Conservation (phyloP, 2,329 filamentous ascomycete species). For the Fusarium brachygibbosum region DNA sequence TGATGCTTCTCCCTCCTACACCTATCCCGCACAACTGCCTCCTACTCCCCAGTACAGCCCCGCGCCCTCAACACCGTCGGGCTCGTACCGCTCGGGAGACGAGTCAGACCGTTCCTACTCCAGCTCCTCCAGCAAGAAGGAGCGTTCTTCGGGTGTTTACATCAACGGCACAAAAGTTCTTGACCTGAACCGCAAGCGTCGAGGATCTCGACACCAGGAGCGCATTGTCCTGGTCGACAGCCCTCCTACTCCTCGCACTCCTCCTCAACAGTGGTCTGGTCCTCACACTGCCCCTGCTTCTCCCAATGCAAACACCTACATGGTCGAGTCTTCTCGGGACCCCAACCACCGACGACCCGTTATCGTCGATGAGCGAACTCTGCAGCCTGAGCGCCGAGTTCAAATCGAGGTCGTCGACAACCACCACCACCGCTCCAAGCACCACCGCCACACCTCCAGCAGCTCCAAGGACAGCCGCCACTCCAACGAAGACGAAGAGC, state of each 20-base stretch:
- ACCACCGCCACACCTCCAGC: slow-evolving; percentile 55
- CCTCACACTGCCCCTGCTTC: slow-evolving; percentile 60
- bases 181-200: slow-evolving; percentile 51
- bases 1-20: slow-evolving; percentile 44
- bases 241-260: slow-evolving; percentile 61
- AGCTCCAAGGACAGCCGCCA: slow-evolving; percentile 54
- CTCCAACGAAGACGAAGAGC: slow-evolving; percentile 51
- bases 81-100: slow-evolving; percentile 55
- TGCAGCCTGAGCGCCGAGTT: slow-evolving; percentile 48
- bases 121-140: slow-evolving; percentile 52
- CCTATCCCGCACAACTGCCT: slow-evolving; percentile 55
- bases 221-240: slow-evolving; percentile 61
- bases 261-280: slow-evolving; percentile 58
- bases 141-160: slow-evolving; percentile 55
- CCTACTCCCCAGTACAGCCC: slow-evolving; percentile 57
- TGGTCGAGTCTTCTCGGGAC: slow-evolving; percentile 45
- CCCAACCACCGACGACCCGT: slow-evolving; percentile 52
- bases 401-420: slow-evolving; percentile 57
- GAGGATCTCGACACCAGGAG: slow-evolving; percentile 54
- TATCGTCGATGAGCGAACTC: slow-evolving; percentile 57
- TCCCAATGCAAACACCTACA: slow-evolving; percentile 50
- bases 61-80: slow-evolving; percentile 49
- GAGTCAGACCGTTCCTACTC: slow-evolving; percentile 55
- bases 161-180: slow-evolving; percentile 56
- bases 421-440: slow-evolving; percentile 47